Base-by-base conservation (phyloP, 495 filamentous ascomycete species). In the Rhypophila decipiens region DNA sequence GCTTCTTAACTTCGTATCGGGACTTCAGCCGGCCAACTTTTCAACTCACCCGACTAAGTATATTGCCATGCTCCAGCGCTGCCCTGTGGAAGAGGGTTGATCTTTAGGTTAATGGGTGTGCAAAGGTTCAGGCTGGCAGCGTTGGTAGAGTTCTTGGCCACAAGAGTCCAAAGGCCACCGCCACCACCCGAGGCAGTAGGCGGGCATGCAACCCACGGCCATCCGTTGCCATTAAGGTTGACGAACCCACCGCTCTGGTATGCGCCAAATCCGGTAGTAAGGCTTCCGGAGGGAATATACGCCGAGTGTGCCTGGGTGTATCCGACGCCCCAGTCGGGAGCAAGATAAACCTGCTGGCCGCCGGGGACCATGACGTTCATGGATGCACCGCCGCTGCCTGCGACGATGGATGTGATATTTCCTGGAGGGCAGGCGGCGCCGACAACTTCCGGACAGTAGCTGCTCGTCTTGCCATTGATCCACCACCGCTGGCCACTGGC, bases 281-380 rank as follows among this genome's bases (percentile, higher is more conserved):
- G 51, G 39, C 78, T 74, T 9, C 79, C 82, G 0, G 65, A 29
- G 0, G 83, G 82, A 18, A 79, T 74, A 53, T 57, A 69, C 15
- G 70, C 72, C 5, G 76, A 80, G 66, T 86, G 82, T 1, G 82
- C 74, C 36, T 63, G 66, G 2, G 80, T 83, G 71, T 78, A 86
- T 44, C 59, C 64, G 27, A 88, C 61, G 22, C 74, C 68, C 41
- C 83, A 83, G 21, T 67, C 58, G 4, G 74, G 65, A 15, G 55
- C 61, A 27, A 87, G 68, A 61, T 84, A 88, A 64, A 80, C 72
- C 47, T 66, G 64, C 55, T 87, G 82, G 19, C 84, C 83, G 37
- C 82, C 83, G 15, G 84, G 81, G 22, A 87, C 83, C 39, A 66
- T 57, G 47, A 77, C 74, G 35, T 56, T 52, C 63, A 65, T 61